Conservation (phyloP, 1,284 basidiomycete species). For the Coniferiporia weirii region DNA sequence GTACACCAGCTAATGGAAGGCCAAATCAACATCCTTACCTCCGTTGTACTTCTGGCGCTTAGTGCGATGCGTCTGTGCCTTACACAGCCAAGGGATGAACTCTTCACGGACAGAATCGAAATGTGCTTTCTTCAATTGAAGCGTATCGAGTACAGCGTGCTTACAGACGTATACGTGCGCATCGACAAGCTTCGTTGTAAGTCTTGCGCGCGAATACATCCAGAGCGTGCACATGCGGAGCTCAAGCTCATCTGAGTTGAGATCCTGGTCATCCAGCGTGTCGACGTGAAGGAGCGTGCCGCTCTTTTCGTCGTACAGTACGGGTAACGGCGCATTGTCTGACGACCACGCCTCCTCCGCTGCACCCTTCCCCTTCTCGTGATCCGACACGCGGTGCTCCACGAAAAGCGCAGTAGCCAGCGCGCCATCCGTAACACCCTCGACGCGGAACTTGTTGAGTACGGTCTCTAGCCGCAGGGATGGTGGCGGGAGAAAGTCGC, state of each 20-base stretch:
- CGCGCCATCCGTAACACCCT: slow-evolving; percentile 56
- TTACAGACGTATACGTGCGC: slow-evolving; percentile 89
- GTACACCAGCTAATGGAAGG: no score
- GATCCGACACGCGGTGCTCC: slow-evolving; percentile 49
- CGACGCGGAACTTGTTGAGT: slow-evolving; percentile 77
- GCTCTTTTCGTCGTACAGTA: slow-evolving; percentile 61
- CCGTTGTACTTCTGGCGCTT: slow-evolving; percentile 53
- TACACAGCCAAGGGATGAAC: slow-evolving; percentile 86
- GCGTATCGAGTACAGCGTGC: slow-evolving; percentile 65
- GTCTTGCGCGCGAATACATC: slow-evolving; percentile 66
- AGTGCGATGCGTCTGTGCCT: slow-evolving; percentile 67
- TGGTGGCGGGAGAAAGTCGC: slow-evolving; percentile 82
- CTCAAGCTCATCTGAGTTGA: slow-evolving; percentile 64
- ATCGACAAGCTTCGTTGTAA: slow-evolving; percentile 73
- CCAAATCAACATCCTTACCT: no score
- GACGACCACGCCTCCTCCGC: slow-evolving; percentile 58
- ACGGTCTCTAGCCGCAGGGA: slow-evolving; percentile 64
- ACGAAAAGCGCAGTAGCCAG: slow-evolving; percentile 81
- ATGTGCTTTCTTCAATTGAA: slow-evolving; percentile 57
- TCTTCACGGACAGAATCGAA: slow-evolving; percentile 82
- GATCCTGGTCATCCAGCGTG: slow-evolving; percentile 60
- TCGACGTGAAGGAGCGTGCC: slow-evolving; percentile 70
- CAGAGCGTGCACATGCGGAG: slow-evolving; percentile 70
- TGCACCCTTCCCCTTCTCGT: slow-evolving; percentile 37
- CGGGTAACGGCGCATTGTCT: slow-evolving; percentile 38